These are phyloP conservation scores for Casuarina glauca DNA, from an alignment of 306 rosid genomes.

Conservation along the genomic window DNA sequence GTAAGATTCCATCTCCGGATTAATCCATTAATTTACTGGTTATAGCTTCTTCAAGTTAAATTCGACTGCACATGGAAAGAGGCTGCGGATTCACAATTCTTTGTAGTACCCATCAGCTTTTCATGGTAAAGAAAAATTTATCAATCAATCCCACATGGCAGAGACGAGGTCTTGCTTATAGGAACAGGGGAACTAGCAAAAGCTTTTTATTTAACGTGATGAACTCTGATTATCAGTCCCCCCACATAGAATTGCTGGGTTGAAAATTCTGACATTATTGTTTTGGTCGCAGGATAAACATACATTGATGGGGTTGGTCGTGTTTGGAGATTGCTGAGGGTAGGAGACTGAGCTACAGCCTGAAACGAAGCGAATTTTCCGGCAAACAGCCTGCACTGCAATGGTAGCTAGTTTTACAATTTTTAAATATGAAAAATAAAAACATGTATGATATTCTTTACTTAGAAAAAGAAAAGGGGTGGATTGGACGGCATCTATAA, in stretches of 20 bases:
- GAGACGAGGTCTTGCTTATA: too few species aligned
- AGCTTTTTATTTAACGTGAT: not conserved
- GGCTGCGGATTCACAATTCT: not conserved
- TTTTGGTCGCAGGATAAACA: conserved; percentile 58
- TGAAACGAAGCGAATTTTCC: conserved; percentile 5
- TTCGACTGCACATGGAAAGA: not conserved
- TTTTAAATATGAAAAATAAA: conserved; percentile 23
- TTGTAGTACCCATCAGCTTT: not conserved
- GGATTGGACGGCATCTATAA: conserved; percentile 10
- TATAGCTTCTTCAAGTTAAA: not conserved
- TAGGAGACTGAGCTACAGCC: conserved; percentile 1
- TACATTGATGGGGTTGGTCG: conserved; percentile 31
- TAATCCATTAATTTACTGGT: too few species aligned
- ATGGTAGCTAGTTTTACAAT: conserved; percentile 18
- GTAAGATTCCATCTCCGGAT: conserved; percentile 29
- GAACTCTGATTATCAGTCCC: not conserved
- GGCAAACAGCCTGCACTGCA: conserved; percentile 20
- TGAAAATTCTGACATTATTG: conserved; percentile 20
- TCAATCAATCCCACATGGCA: not conserved
- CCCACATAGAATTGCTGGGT: not conserved
- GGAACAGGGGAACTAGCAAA: not conserved
- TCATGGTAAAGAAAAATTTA: not conserved
- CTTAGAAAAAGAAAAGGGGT: conserved; percentile 24
- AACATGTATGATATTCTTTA: conserved; percentile 34
- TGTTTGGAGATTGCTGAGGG: conserved; percentile 1